Percentiles rank a stretch among this genome's conserved stretches.
phyloP scores from a whole-genome alignment of 169 alveolate genomes.

The Haemoproteus tartakovskyi region DNA sequence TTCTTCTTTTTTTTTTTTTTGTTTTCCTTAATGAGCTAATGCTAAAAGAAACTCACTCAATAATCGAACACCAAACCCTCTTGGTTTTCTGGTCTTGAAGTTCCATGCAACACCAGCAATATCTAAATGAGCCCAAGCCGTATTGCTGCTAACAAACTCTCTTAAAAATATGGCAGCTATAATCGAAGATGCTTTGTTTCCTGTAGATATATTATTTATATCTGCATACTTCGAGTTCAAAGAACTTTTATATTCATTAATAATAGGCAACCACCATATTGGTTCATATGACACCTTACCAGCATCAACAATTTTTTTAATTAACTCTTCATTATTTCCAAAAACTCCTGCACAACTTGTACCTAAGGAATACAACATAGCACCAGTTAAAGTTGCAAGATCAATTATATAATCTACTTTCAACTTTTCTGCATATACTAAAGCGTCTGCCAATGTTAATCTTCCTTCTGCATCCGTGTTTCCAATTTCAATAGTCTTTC shows the following conservation, averaged over 20 bases:
- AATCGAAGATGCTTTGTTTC: slow-evolving; percentile 81
- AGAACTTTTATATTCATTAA: slow-evolving; percentile 77
- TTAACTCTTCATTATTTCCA: slow-evolving; percentile 69
- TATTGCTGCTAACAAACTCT: slow-evolving; percentile 87
- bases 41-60: slow-evolving; percentile 66
- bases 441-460: slow-evolving; percentile 94
- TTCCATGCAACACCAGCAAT: slow-evolving; percentile 93
- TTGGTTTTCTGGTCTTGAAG: slow-evolving; percentile 72
- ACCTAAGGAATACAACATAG: slow-evolving; percentile 87
- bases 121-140: slow-evolving; percentile 93
- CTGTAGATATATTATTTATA: slow-evolving; percentile 77
- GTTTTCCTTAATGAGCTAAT: no score
- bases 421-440: slow-evolving; percentile 87
- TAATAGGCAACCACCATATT: slow-evolving; percentile 89
- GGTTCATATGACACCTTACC: slow-evolving; percentile 79
- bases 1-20: no score
- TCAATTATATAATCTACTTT: slow-evolving; percentile 88
- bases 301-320: slow-evolving; percentile 57
- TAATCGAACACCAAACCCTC: slow-evolving; percentile 84
- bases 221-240: slow-evolving; percentile 88
- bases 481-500: slow-evolving; percentile 91
- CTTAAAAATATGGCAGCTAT: slow-evolving; percentile 92
- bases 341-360: slow-evolving; percentile 75
- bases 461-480: slow-evolving; percentile 99
- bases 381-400: slow-evolving; percentile 96